phyloP scores from a whole-genome alignment of 129 eudicot genomes.

The Chrysanthemum seticuspe region DNA sequence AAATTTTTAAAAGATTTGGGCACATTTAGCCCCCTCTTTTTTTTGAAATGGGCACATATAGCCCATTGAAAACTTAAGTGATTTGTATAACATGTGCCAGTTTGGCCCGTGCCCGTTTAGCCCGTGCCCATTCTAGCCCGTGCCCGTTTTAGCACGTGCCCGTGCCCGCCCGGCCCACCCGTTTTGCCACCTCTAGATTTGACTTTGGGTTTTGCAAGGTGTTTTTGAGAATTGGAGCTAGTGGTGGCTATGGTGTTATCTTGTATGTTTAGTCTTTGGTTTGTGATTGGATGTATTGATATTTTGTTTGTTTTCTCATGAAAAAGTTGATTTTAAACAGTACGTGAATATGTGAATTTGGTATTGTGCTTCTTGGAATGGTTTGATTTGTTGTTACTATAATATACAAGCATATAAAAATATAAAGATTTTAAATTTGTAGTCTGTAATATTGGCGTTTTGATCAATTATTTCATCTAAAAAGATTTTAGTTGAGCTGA shows the following conservation, averaged over 20 bases:
- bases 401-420: not conserved
- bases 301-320: not conserved
- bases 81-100: no score
- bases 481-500: slow-evolving; percentile 7
- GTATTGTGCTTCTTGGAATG: not conserved
- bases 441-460: not conserved
- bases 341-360: no score
- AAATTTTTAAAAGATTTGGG: no score
- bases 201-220: slow-evolving; percentile 5
- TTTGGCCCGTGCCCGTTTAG: no score
- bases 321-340: not conserved
- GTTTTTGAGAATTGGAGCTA: slow-evolving; percentile 15
- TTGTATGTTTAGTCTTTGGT: slow-evolving; percentile 9
- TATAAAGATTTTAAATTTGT: no score
- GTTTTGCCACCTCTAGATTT: not conserved
- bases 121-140: no score
- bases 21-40: no score
- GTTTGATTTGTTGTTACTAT: slow-evolving; percentile 1
- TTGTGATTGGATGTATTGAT: no score
- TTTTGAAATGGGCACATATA: no score
- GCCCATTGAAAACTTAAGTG: no score
- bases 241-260: not conserved
- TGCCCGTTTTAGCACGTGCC: no score
- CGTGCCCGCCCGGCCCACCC: no score
- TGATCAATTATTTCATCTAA: not conserved